Evolutionary conservation across 2,329 filamentous ascomycete species (phyloP).

Genomic region (Claviceps sp.): DNA sequence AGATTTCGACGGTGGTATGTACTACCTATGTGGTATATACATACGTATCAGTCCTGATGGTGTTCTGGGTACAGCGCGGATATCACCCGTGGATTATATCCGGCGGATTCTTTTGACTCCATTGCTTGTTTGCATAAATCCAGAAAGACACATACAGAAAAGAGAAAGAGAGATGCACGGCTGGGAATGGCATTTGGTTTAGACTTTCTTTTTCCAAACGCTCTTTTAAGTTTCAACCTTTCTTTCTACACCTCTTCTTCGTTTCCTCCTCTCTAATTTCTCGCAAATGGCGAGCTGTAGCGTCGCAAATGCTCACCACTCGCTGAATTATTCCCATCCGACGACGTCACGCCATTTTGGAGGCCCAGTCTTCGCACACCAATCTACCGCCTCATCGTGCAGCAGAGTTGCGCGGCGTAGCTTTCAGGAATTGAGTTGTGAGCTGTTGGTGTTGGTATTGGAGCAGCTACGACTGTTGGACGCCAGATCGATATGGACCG

Average conservation of each 20-base stretch:
- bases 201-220: too few species aligned
- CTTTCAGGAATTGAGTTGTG: constrained; percentile 1
- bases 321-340: background rate
- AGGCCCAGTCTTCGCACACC: background rate
- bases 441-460: constrained; percentile 2
- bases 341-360: background rate
- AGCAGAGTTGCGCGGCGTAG: background rate
- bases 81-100: too few species aligned
- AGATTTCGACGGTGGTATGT: too few species aligned
- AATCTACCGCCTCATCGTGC: background rate
- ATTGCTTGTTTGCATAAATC: too few species aligned
- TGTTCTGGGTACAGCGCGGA: too few species aligned
- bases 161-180: too few species aligned
- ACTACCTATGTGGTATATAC: too few species aligned
- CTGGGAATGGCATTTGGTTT: too few species aligned
- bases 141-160: too few species aligned
- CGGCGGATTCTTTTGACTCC: too few species aligned
- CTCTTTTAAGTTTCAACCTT: background rate
- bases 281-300: background rate
- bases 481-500: constrained; percentile 16
- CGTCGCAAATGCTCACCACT: background rate
- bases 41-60: too few species aligned
- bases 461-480: constrained; percentile 2
- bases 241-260: background rate
- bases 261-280: background rate